Percentiles rank a stretch among this genome's conserved stretches.
Conservation (phyloP, 371 early-diverging fungal species). For the Lichtheimia ornata region DNA sequence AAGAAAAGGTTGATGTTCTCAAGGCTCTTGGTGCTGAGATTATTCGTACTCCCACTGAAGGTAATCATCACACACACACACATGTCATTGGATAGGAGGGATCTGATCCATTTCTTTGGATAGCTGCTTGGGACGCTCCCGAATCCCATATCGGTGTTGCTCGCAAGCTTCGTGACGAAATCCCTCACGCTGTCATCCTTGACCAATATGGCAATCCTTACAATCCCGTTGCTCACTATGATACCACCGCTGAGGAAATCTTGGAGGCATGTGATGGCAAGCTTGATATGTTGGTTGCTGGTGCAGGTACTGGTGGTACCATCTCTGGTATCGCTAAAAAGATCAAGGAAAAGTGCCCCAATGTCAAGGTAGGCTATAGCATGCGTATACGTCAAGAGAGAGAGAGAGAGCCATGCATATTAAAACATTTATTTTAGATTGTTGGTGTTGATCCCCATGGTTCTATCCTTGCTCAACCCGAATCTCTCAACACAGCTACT, state of each 20-base stretch:
- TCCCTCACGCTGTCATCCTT: slow-evolving; percentile 92
- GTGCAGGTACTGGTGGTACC: slow-evolving; percentile 97
- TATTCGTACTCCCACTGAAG: slow-evolving; percentile 95
- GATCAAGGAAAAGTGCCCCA: slow-evolving; percentile 91
- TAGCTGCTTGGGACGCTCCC: slow-evolving; percentile 95
- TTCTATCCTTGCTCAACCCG: slow-evolving; percentile 91
- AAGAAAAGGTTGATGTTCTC: slow-evolving; percentile 96
- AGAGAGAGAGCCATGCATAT: too few relatives aligned
- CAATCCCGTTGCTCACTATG: slow-evolving; percentile 96
- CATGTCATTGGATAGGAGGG: background rate
- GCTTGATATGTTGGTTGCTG: slow-evolving; percentile 95
- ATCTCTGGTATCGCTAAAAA: slow-evolving; percentile 93
- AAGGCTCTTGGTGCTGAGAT: slow-evolving; percentile 97
- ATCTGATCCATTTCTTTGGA: background rate
- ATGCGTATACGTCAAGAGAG: background rate
- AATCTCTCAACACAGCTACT: slow-evolving; percentile 68
- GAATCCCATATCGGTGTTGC: slow-evolving; percentile 98
- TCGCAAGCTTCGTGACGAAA: slow-evolving; percentile 86
- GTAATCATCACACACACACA: slow-evolving; percentile 8
- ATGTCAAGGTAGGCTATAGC: slow-evolving; percentile 60
- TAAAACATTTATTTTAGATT: slow-evolving; percentile 44
- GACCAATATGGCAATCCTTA: slow-evolving; percentile 95
- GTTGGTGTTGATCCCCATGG: slow-evolving; percentile 95
- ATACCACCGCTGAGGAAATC: slow-evolving; percentile 89
- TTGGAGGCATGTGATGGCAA: slow-evolving; percentile 83